Base-by-base conservation (phyloP, 495 filamentous ascomycete genomes). In the Articulospora tetracladia region DNA sequence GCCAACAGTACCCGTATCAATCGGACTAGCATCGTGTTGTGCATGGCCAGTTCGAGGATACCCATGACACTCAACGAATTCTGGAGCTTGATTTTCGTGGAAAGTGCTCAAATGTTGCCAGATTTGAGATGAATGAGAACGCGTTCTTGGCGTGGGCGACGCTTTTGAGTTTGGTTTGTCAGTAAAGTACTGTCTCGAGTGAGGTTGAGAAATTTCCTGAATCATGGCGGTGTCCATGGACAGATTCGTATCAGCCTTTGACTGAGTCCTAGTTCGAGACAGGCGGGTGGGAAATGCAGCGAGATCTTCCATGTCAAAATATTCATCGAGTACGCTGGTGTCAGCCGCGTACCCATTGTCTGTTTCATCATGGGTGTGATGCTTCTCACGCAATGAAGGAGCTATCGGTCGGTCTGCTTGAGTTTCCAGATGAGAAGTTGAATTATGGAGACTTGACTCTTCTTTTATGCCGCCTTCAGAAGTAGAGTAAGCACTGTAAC, bases 371-470 rank as follows among this genome's bases (percentile, higher is more conserved):
- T n/a, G 57, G 57, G 27, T 32, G 59, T 53, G 48, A 0, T 15
- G 32, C 22, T 60, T 46, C 32, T 27, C 19, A 22, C 28, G 25
- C 20, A 54, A 50, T 52, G 66, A 75, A 12, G 62, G 58, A 34
- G 65, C 60, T 25, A 65, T 65, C 57, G 72, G 70, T 13, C 69
- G 65, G 59, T 67, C 70, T 7, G 69, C 70, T 53, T 70, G 64
- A 61, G 72, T 66, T 2, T 69, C 68, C 4, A 56, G 48, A 57
- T 74, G 69, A 28, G 65, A 72, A 36, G 73, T 61, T 50, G 30
- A 4, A 32, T 4, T 32, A 13, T 32, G 4, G 4, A 32, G 30
- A 6, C 6, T 6, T 6, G 17, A 17, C 10, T 15, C 10, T 8
- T 3, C 39, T 11, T 11, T 3, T 27, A 12, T 6, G 22, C 23